phyloP scores from a whole-genome alignment of 768 basidiomycete genomes.

The Mrakia hoshinonis region DNA sequence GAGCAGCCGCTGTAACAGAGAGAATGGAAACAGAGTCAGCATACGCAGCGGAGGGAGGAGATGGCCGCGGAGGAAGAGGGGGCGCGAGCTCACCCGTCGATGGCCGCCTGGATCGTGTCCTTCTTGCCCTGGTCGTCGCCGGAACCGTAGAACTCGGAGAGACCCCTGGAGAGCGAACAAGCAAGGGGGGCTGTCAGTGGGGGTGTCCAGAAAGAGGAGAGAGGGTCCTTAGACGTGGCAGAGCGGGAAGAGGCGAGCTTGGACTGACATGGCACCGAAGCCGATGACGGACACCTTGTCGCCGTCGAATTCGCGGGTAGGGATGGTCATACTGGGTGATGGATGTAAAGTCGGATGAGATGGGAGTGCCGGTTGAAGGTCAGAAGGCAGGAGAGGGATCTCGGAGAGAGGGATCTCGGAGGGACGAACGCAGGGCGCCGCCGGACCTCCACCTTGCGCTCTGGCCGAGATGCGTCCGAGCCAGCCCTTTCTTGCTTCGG shows the following conservation, averaged over 20 bases:
- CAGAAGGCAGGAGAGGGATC: too few species aligned
- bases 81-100: neutral
- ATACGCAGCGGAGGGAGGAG: neutral
- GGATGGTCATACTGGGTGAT: too few species aligned
- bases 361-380: too few species aligned
- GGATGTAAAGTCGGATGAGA: too few species aligned
- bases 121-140: too few species aligned
- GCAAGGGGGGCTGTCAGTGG: neutral
- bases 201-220: neutral
- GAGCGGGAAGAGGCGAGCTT: neutral
- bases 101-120: too few species aligned
- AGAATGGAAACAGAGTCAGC: neutral
- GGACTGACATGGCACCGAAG: neutral
- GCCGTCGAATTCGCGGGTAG: too few species aligned
- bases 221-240: neutral
- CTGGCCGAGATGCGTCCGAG: too few species aligned
- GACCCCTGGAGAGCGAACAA: neutral
- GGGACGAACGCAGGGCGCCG: too few species aligned
- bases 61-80: neutral
- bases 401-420: too few species aligned
- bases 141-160: neutral
- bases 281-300: neutral
- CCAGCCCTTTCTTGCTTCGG: too few species aligned
- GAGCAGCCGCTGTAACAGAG: constrained; percentile 1
- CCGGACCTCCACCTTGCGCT: too few species aligned